Conservation (phyloP, 345 rosid species). For the Euphorbia pulcherrima region DNA sequence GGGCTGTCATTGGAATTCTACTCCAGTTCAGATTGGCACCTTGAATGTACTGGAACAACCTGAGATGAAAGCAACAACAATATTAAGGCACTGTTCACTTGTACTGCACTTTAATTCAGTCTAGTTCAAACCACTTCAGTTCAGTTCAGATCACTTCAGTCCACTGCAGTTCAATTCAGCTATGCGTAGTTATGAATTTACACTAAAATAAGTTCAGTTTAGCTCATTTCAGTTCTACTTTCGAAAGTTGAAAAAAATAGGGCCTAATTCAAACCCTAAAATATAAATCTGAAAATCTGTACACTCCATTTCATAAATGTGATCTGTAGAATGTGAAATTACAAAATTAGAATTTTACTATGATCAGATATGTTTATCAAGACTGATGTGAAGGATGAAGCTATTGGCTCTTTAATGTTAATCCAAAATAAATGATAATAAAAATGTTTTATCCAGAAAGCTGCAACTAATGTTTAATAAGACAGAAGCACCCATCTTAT, state of each 20-base stretch:
- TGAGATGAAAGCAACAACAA: conserved; percentile 7
- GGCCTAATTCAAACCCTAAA: not conserved
- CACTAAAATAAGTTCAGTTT: too few species aligned
- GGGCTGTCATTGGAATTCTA: conserved; percentile 62
- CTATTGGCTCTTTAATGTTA: not conserved
- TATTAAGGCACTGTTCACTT: too few species aligned
- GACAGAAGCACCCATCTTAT: not conserved
- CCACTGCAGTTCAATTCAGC: too few species aligned
- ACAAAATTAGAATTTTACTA: not conserved
- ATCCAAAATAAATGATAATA: not conserved
- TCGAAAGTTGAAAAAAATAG: too few species aligned
- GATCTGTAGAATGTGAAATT: not conserved
- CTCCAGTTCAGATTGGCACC: conserved; percentile 69
- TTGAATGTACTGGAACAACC: conserved; percentile 60
- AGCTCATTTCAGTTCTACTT: too few species aligned
- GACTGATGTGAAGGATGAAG: not conserved
- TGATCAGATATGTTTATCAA: not conserved
- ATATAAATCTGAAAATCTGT: not conserved
- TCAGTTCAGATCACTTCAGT: too few species aligned
- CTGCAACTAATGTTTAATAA: not conserved
- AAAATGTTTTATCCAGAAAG: not conserved
- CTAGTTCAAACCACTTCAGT: too few species aligned
- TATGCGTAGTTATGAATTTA: too few species aligned
- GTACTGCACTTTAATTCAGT: too few species aligned
- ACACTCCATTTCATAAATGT: not conserved